A percentile compares a stretch with the other conserved stretches of the same genome.
Conservation (phyloP, 2,329 filamentous ascomycete species). For the Emericellopsis cladophorae region DNA sequence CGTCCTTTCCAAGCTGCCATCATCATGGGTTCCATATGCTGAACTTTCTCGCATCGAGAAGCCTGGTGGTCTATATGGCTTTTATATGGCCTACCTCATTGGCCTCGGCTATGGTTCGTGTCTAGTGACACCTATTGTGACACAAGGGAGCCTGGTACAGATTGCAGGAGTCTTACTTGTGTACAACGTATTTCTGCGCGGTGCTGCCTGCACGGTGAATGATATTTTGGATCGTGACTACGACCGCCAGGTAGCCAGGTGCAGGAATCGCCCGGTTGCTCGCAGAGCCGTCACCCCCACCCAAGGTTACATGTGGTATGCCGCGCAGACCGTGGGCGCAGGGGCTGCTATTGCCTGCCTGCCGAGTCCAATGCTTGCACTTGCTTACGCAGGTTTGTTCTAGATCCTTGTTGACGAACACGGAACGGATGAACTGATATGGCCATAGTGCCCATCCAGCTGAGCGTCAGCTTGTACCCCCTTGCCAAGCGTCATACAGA, state of each 20-base stretch:
- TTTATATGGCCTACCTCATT: slow-evolving; percentile 1
- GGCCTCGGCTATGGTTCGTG: slow-evolving; percentile 1
- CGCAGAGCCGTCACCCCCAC: not conserved
- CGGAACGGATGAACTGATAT: too few relatives aligned
- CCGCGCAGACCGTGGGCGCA: not conserved
- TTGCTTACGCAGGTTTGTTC: not conserved
- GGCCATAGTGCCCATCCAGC: not conserved
- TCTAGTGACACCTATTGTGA: not conserved
- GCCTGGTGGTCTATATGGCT: slow-evolving; percentile 1
- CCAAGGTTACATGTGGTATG: not conserved
- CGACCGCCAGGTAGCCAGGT: not conserved
- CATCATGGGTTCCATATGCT: not conserved
- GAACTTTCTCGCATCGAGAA: slow-evolving; percentile 1
- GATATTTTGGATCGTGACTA: not conserved
- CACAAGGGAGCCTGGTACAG: not conserved
- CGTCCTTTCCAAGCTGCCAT: slow-evolving; percentile 1
- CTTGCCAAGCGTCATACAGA: not conserved
- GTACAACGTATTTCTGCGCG: slow-evolving; percentile 1
- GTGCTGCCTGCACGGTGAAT: slow-evolving; percentile 1
- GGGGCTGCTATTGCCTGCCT: not conserved
- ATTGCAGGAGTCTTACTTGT: not conserved
- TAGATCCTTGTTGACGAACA: too few relatives aligned
- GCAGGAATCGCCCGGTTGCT: not conserved
- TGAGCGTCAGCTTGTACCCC: not conserved
- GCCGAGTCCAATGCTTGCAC: not conserved